Evolutionary conservation across 345 rosid species (phyloP).

Genomic region (Draba incana): DNA sequence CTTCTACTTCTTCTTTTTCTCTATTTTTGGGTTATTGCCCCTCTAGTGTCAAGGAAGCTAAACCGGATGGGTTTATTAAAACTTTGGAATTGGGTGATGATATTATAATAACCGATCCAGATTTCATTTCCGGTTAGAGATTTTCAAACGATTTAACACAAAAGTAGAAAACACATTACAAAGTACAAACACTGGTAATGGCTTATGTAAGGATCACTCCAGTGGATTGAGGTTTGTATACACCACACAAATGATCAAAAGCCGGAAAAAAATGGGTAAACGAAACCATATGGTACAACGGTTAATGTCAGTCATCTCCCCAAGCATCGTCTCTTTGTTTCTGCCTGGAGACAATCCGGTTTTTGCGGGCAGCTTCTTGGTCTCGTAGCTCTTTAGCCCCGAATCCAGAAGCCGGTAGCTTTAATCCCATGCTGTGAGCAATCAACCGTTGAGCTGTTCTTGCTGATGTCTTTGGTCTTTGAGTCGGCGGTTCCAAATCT

Average conservation of each 20-base stretch:
- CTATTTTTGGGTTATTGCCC: no score
- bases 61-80: slow-evolving; percentile 3
- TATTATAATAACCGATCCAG: slow-evolving; percentile 8
- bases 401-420: slow-evolving; percentile 59
- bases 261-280: slow-evolving; percentile 15
- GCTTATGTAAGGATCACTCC: slow-evolving; percentile 28
- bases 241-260: slow-evolving; percentile 11
- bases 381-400: slow-evolving; percentile 67
- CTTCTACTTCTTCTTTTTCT: neutral
- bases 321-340: slow-evolving; percentile 85
- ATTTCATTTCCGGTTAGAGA: slow-evolving; percentile 23
- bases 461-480: slow-evolving; percentile 86
- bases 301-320: slow-evolving; percentile 61
- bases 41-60: neutral
- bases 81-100: neutral
- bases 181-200: neutral
- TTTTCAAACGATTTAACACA: slow-evolving; percentile 16
- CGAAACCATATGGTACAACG: neutral
- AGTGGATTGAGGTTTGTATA: slow-evolving; percentile 18
- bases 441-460: slow-evolving; percentile 92
- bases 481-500: slow-evolving; percentile 92
- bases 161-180: neutral
- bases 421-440: slow-evolving; percentile 91
- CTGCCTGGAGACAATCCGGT: slow-evolving; percentile 73
- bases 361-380: slow-evolving; percentile 89